Evolutionary conservation across 768 basidiomycete species (phyloP).

Genomic region (Lactarius evosmus): DNA sequence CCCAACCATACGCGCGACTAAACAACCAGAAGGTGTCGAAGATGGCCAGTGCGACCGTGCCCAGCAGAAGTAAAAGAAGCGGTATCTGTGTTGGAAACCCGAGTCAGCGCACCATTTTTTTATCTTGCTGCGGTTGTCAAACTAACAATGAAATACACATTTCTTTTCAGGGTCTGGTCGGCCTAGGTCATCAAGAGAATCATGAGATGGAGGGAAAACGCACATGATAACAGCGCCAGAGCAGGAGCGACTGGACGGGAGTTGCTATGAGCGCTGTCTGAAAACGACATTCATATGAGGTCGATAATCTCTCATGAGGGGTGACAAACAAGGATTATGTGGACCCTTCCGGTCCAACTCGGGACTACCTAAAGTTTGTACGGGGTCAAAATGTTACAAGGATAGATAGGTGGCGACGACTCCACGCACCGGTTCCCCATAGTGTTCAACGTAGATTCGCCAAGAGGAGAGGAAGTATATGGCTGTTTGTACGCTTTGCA

Average conservation of each 20-base stretch:
- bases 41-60: not conserved
- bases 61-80: conserved; percentile 3
- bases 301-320: not conserved
- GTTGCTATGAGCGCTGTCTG: conserved; percentile 8
- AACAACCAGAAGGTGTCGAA: not conserved
- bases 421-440: not conserved
- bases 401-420: not conserved
- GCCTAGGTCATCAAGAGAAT: not conserved
- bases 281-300: not conserved
- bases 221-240: conserved; percentile 14
- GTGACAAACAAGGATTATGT: conserved; percentile 2
- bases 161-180: conserved; percentile 1
- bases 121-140: not conserved
- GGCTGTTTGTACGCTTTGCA: conserved; percentile 4
- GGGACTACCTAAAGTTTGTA: not conserved
- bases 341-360: not conserved
- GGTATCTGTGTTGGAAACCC: not conserved
- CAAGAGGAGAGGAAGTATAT: conserved; percentile 4
- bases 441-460: not conserved
- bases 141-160: conserved; percentile 4
- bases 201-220: not conserved
- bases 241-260: conserved; percentile 8
- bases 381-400: not conserved
- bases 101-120: not conserved
- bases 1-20: not conserved